phyloP scores from a whole-genome alignment of 768 basidiomycete species.

The Collybia mongolica region DNA sequence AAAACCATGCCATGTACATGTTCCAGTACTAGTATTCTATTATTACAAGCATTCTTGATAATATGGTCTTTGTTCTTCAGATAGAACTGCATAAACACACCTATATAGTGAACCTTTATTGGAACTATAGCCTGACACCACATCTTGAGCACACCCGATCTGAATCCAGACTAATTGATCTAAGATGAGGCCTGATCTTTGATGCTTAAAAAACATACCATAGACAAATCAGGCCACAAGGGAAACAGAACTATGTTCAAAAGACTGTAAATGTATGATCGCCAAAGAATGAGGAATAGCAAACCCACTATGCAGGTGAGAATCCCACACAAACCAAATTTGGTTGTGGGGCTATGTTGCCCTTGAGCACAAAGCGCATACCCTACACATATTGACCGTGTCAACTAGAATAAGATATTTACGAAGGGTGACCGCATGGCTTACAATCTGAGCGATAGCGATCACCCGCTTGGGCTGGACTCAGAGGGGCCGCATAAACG shows the following conservation, averaged over 20 bases:
- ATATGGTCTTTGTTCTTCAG: background rate
- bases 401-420: background rate
- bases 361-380: slow-evolving; percentile 25
- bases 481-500: background rate
- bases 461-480: slow-evolving; percentile 18
- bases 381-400: slow-evolving; percentile 14
- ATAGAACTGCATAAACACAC: background rate
- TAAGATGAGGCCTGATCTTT: background rate
- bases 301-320: slow-evolving; percentile 22
- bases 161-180: slow-evolving; percentile 22
- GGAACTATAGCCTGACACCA: slow-evolving; percentile 22
- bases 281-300: background rate
- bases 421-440: background rate
- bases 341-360: slow-evolving; percentile 18
- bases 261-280: background rate
- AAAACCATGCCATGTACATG: background rate
- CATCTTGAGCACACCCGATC: slow-evolving; percentile 29
- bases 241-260: slow-evolving; percentile 18
- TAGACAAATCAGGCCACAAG: slow-evolving; percentile 23
- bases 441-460: slow-evolving; percentile 23
- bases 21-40: too few relatives aligned
- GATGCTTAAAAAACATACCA: slow-evolving; percentile 13
- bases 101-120: background rate
- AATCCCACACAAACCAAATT: slow-evolving; percentile 27
- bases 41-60: too few relatives aligned